Evolutionary conservation across 2,329 filamentous ascomycete genomes (phyloP).

Genomic region (Epichloe hybrida): DNA sequence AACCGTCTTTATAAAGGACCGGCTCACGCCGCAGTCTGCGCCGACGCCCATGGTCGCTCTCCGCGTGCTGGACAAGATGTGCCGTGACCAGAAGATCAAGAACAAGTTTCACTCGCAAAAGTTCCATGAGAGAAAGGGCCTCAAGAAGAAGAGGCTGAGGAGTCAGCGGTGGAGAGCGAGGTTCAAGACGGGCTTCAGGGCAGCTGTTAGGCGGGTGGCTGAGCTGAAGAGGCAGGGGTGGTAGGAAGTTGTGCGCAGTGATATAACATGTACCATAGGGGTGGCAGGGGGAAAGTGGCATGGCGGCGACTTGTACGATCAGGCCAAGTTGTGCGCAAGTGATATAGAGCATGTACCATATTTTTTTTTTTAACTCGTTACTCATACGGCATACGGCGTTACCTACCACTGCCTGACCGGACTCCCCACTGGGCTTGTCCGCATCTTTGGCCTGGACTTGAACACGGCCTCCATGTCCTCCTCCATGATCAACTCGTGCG

Average conservation of each 20-base stretch:
- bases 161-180: slow-evolving; percentile 54
- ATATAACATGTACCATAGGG: too few relatives aligned
- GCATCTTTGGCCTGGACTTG: slow-evolving; percentile 68
- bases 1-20: slow-evolving; percentile 24
- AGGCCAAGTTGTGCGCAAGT: too few relatives aligned
- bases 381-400: not conserved
- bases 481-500: slow-evolving; percentile 55
- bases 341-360: not conserved
- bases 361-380: not conserved
- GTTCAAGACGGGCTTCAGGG: slow-evolving; percentile 57
- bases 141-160: slow-evolving; percentile 64
- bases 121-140: slow-evolving; percentile 61
- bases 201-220: slow-evolving; percentile 48
- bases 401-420: slow-evolving; percentile 26
- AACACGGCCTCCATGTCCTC: slow-evolving; percentile 78
- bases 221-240: slow-evolving; percentile 67
- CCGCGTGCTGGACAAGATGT: slow-evolving; percentile 24
- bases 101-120: slow-evolving; percentile 43
- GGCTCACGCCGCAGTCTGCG: slow-evolving; percentile 15
- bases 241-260: slow-evolving; percentile 27
- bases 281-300: too few relatives aligned
- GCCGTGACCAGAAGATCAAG: slow-evolving; percentile 41
- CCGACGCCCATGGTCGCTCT: slow-evolving; percentile 33
- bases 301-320: not conserved
- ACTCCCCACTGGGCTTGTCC: slow-evolving; percentile 53